A percentile compares a stretch with the other conserved stretches of the same genome.
Conservation (phyloP, 1,284 basidiomycete genomes). For the Sanghuangporus weigelae region DNA sequence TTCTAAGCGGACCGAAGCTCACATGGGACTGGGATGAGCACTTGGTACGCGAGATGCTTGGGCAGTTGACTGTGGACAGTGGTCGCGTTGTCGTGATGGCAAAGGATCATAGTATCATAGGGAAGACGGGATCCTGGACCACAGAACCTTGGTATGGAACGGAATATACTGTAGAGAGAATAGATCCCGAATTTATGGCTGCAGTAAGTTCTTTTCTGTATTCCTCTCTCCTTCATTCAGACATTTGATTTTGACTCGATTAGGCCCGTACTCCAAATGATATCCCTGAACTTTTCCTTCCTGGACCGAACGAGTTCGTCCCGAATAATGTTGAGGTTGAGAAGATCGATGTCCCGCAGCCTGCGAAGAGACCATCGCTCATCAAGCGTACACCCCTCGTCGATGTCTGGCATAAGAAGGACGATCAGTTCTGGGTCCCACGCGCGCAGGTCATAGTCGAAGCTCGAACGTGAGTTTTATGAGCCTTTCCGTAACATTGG, state of each 20-base stretch:
- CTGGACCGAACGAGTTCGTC: constrained; percentile 85
- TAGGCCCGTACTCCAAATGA: constrained; percentile 62
- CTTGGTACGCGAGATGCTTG: constrained; percentile 62
- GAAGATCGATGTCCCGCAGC: constrained; percentile 65
- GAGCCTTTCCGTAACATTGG: neutral
- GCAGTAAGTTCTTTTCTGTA: constrained; percentile 39
- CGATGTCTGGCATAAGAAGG: constrained; percentile 92
- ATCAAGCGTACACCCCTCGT: constrained; percentile 69
- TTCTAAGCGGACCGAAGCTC: constrained; percentile 73
- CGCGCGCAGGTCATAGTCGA: constrained; percentile 74
- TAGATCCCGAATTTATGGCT: constrained; percentile 59
- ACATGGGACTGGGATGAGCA: constrained; percentile 74
- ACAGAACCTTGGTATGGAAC: constrained; percentile 87
- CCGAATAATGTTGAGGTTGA: constrained; percentile 84
- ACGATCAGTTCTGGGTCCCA: constrained; percentile 93
- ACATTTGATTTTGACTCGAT: neutral
- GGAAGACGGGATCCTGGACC: constrained; percentile 49
- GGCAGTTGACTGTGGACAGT: constrained; percentile 53
- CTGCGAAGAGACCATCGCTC: constrained; percentile 68
- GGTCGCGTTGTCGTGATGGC: constrained; percentile 79
- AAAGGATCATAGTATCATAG: constrained; percentile 56
- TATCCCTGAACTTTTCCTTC: constrained; percentile 70
- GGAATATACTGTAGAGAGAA: constrained; percentile 65
- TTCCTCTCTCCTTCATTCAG: neutral
- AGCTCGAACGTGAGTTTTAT: constrained; percentile 52